Base-by-base conservation (phyloP, 352 stramenopile genomes). In the Pythium phragmitis region DNA sequence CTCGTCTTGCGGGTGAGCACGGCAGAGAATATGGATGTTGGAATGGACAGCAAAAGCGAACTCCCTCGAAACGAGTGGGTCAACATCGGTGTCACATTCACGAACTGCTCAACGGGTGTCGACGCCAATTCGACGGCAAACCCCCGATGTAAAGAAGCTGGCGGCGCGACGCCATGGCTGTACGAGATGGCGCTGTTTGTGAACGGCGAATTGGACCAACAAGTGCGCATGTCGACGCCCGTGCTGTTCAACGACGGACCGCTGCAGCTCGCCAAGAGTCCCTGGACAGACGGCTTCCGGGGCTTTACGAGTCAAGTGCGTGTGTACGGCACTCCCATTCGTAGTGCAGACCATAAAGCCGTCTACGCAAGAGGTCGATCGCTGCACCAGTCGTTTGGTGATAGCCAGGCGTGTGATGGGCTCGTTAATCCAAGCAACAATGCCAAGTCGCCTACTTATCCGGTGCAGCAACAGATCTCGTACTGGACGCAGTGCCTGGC, bases 1-100 rank as follows among this genome's bases (percentile, higher is more conserved):
- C 57, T 97, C 8, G 80, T 88, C 0, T 48, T 97, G 4, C 73
- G 89, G 14, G 82, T 90, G 34, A 94, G 82, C 42, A 94, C 87
- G 23, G 63, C 39, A 2, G 61, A 28, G 13, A 77, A 73, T 54
- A 67, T 72, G 45, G 85, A 96, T 33, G 65, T 88, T 50, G 87
- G 84, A 9, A 50, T 87, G 17, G 80, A 88, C 33, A 89, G 72
- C 37, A 43, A 28, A 0, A 33, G 54, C 8, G 65, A 77, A 39
- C 52, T 96, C 19, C 75, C 85, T 16, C 42, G 80, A 6, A 69
- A 77, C 33, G 48, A 75, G 28, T 96, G 87, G 87, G 50, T 80
- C 1, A 84, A 96, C 60, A 39, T 96, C 46, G 72, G 72, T 3
- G 86, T 96, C 43, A 76, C 70, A 3, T 91, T 96, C 61, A 54